These are phyloP conservation scores for Rubia balearica DNA, from an alignment of 305 asterid species.

Conservation along the genomic window DNA sequence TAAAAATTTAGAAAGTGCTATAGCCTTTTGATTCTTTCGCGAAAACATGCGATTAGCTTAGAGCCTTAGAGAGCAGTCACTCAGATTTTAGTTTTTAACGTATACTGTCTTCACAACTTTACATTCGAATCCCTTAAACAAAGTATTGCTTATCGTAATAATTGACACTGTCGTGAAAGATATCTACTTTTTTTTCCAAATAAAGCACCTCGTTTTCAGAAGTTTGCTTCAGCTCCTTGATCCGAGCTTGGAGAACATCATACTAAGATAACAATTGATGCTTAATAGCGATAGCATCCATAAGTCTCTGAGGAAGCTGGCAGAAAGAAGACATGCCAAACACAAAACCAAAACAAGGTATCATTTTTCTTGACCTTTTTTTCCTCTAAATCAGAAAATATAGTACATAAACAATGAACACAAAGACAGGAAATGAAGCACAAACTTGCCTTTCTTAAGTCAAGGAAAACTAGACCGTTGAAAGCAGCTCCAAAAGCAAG, in stretches of 20 bases:
- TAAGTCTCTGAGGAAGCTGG: constrained; percentile 81
- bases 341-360: background rate
- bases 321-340: constrained; percentile 20
- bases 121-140: background rate
- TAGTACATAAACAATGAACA: background rate
- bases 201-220: constrained; percentile 78
- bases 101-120: background rate
- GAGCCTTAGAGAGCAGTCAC: background rate
- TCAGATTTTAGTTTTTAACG: background rate
- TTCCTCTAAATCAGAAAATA: background rate
- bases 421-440: background rate
- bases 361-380: background rate
- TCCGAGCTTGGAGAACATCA: constrained; percentile 85
- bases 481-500: constrained; percentile 68
- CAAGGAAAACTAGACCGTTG: constrained; percentile 56
- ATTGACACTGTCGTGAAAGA: background rate
- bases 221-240: constrained; percentile 73
- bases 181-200: background rate
- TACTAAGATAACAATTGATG: constrained; percentile 87
- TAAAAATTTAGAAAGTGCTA: background rate
- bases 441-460: constrained; percentile 53
- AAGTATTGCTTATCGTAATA: background rate
- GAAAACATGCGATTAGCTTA: background rate
- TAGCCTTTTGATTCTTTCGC: background rate
- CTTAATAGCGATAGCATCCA: constrained; percentile 58